phyloP scores from a whole-genome alignment of 345 rosid species.

The Mangifera indica region DNA sequence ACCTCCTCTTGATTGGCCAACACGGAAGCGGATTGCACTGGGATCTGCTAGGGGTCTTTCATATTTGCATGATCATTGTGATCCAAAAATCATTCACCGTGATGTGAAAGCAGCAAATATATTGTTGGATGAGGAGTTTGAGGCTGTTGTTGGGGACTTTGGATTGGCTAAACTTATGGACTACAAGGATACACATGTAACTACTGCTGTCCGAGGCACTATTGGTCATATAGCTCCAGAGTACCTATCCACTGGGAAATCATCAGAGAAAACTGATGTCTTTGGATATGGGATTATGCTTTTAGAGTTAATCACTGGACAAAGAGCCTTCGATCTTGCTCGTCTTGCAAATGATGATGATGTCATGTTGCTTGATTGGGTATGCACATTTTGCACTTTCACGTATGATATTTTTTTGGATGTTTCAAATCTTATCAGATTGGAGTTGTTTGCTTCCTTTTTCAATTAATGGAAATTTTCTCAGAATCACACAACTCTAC shows the following conservation, averaged over 20 bases:
- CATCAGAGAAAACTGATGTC: constrained; percentile 96
- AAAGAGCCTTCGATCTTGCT: constrained; percentile 96
- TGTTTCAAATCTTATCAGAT: no score
- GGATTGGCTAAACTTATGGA: constrained; percentile 97
- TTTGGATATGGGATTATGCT: constrained; percentile 98
- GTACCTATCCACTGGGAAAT: constrained; percentile 91
- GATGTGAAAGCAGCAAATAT: constrained; percentile 99
- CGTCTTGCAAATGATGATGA: constrained; percentile 95
- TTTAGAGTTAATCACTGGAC: constrained; percentile 90
- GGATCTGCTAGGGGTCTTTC: constrained; percentile 97
- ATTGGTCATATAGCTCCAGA: constrained; percentile 98
- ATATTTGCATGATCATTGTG: constrained; percentile 96
- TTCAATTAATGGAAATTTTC: neutral
- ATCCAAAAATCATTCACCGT: constrained; percentile 96
- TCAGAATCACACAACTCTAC: neutral
- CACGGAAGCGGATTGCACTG: constrained; percentile 78
- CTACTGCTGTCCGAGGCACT: constrained; percentile 96
- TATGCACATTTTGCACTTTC: constrained; percentile 25
- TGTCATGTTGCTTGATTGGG: constrained; percentile 98
- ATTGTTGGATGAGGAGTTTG: constrained; percentile 89
- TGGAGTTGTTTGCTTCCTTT: neutral
- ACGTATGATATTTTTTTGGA: no score
- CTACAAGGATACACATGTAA: constrained; percentile 96
- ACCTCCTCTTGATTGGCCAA: constrained; percentile 90
- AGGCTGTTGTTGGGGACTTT: constrained; percentile 98